Conservation (phyloP, 345 rosid genomes). For the Isatis tinctoria region DNA sequence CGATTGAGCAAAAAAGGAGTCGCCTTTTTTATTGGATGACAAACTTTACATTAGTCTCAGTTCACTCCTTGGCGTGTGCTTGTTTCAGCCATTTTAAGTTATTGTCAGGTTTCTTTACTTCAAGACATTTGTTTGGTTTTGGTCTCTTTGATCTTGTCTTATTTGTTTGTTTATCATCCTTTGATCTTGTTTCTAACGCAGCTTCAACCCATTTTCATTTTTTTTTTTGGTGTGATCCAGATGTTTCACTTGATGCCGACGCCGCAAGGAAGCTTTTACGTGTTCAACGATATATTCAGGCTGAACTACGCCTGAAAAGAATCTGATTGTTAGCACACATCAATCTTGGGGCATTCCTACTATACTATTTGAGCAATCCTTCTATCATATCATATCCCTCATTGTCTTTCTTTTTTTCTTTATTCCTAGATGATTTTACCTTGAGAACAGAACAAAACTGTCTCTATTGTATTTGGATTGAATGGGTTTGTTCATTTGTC, state of each 20-base stretch:
- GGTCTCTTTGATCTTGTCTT: not conserved
- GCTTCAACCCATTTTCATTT: not conserved
- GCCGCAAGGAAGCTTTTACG: constrained; percentile 89
- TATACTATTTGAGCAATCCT: constrained; percentile 15
- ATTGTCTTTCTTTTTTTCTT: not conserved
- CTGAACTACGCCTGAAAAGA: constrained; percentile 82
- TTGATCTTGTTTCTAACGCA: constrained; percentile 2
- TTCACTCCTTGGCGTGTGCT: not conserved
- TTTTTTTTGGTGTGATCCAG: constrained; percentile 32
- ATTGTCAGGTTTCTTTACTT: not conserved
- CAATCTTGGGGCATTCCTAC: not conserved
- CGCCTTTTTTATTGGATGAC: too few relatives aligned
- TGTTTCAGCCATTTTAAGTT: not conserved
- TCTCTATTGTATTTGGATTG: constrained; percentile 13
- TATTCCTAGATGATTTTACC: not conserved
- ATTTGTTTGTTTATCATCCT: not conserved
- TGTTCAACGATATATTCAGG: constrained; percentile 92
- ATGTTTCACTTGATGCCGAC: constrained; percentile 99
- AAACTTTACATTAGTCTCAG: too few relatives aligned
- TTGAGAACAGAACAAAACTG: not conserved
- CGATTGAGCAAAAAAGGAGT: too few relatives aligned
- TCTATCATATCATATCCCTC: not conserved
- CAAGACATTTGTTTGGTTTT: not conserved
- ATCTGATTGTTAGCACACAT: constrained; percentile 10
- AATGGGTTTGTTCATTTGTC: not conserved